phyloP scores from a whole-genome alignment of 2,329 filamentous ascomycete genomes.

The Colletotrichum sp. region DNA sequence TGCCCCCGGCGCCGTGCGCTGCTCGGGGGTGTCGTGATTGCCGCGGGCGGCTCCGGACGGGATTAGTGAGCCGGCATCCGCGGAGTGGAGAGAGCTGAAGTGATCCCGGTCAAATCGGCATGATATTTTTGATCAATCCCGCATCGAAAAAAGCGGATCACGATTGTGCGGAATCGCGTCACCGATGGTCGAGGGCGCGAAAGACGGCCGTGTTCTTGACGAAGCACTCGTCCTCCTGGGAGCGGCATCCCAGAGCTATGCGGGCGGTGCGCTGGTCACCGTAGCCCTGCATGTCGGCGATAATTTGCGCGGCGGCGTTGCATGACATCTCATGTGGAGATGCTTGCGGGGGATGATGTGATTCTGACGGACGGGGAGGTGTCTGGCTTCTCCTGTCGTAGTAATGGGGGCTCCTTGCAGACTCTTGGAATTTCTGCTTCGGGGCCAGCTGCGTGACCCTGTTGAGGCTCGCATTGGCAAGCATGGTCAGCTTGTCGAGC shows the following conservation, averaged over 20 bases:
- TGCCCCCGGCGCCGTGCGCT: neutral
- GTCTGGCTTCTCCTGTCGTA: slow-evolving; percentile 5
- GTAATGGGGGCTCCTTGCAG: slow-evolving; percentile 19
- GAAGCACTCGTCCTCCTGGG: slow-evolving; percentile 30
- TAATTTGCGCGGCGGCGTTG: slow-evolving; percentile 38
- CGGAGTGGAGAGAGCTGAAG: neutral
- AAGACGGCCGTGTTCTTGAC: slow-evolving; percentile 40
- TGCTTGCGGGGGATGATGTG: slow-evolving; percentile 19
- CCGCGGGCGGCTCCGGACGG: neutral
- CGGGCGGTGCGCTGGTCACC: slow-evolving; percentile 30
- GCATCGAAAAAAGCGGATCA: neutral
- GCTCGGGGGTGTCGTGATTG: neutral
- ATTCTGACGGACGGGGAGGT: slow-evolving; percentile 21
- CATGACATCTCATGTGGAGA: slow-evolving; percentile 40
- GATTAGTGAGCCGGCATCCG: neutral
- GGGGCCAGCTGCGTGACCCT: neutral
- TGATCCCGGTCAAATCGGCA: neutral
- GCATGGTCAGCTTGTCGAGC: slow-evolving; percentile 41
- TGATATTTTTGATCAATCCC: neutral
- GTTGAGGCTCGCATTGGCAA: slow-evolving; percentile 38
- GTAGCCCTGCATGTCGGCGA: slow-evolving; percentile 43
- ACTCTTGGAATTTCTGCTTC: slow-evolving; percentile 22
- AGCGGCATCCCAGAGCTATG: slow-evolving; percentile 33
- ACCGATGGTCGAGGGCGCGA: slow-evolving; percentile 33
- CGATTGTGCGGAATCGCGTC: neutral